A percentile compares a stretch with the other conserved stretches of the same genome.
Conservation (phyloP, 441 rosid genomes). For the Euphorbia corollata region DNA sequence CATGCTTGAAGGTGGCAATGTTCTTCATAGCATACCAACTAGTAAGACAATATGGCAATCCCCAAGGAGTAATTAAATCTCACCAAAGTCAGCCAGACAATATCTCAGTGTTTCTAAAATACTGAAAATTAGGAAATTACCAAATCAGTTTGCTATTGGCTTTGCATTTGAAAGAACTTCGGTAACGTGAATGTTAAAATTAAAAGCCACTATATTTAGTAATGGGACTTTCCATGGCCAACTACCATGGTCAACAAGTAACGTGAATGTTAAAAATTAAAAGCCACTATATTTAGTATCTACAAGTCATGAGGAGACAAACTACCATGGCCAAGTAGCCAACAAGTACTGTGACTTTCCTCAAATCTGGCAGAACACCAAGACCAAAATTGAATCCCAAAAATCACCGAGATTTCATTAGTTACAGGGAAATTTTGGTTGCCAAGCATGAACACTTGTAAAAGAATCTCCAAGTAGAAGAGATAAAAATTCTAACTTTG, state of each 20-base stretch:
- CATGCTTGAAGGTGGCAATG: background rate
- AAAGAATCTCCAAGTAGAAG: background rate
- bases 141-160: too few relatives aligned
- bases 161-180: background rate
- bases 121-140: background rate
- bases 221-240: too few relatives aligned
- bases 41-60: background rate
- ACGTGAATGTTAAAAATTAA: too few relatives aligned
- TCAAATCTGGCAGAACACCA: background rate
- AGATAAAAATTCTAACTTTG: background rate
- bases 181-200: background rate
- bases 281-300: background rate
- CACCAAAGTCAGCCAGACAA: background rate
- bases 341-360: background rate
- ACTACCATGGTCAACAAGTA: too few relatives aligned
- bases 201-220: background rate
- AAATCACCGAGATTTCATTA: background rate
- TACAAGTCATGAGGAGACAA: too few relatives aligned
- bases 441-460: background rate
- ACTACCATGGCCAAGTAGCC: too few relatives aligned
- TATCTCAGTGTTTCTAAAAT: background rate
- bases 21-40: background rate
- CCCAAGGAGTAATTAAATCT: background rate
- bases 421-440: background rate
- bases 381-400: background rate